Percentiles rank a stretch among this genome's conserved stretches.
These are phyloP conservation scores for Mikania micrantha DNA, from an alignment of 129 eudicot species.

Conservation along the genomic window DNA sequence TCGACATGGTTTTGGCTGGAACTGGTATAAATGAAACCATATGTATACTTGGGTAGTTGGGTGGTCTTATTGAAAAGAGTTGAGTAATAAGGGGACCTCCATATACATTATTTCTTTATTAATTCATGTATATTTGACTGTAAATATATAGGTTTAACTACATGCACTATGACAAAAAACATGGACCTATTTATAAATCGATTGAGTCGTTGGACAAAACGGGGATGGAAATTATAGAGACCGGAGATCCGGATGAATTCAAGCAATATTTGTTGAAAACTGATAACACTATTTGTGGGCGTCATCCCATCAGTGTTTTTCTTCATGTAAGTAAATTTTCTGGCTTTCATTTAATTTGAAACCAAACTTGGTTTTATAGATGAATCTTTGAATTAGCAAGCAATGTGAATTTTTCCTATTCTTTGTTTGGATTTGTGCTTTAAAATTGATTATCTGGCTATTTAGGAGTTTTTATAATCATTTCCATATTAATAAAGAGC, in stretches of 20 bases:
- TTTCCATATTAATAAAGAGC: not conserved
- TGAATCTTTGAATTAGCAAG: too few relatives aligned
- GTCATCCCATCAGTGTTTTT: constrained; percentile 90
- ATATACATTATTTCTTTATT: not conserved
- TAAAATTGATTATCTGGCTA: not conserved
- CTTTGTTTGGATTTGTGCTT: too few relatives aligned
- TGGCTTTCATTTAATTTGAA: not conserved
- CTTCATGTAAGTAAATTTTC: constrained; percentile 58
- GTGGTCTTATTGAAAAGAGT: not conserved
- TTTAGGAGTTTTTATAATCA: not conserved
- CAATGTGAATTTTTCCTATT: too few relatives aligned
- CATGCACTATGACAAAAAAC: constrained; percentile 68
- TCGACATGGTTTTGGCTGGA: not conserved
- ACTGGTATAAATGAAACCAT: not conserved
- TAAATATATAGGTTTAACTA: constrained; percentile 63
- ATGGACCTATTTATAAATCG: constrained; percentile 82
- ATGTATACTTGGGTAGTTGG: not conserved
- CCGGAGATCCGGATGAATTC: constrained; percentile 86
- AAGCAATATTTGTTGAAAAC: constrained; percentile 64
- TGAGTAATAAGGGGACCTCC: not conserved
- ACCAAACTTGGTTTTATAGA: too few relatives aligned
- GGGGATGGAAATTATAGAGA: constrained; percentile 92
- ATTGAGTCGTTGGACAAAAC: constrained; percentile 81
- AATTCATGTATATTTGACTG: not conserved
- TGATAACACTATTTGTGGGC: constrained; percentile 92